Percentiles rank a stretch among this genome's conserved stretches.
Conservation (phyloP, 2,329 filamentous ascomycete species). For the Fusarium sp. region DNA sequence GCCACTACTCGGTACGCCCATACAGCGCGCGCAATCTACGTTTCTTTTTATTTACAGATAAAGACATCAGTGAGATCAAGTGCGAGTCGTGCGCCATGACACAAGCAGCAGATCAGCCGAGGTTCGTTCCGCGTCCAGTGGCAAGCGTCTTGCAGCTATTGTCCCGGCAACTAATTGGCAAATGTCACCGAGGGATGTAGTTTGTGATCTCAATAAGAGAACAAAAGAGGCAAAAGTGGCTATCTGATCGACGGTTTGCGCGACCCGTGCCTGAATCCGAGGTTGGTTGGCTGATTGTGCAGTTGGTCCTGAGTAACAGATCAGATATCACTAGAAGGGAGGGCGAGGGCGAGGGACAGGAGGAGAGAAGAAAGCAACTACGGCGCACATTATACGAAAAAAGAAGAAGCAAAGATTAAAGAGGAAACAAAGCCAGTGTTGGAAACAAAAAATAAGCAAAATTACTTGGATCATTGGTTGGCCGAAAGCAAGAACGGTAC, state of each 20-base stretch:
- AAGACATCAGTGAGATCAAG: neutral
- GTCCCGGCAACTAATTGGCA: slow-evolving; percentile 16
- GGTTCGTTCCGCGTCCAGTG: slow-evolving; percentile 18
- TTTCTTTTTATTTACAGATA: neutral
- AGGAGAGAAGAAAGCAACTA: slow-evolving; percentile 8
- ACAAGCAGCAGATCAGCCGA: slow-evolving; percentile 25
- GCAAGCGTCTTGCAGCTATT: slow-evolving; percentile 5
- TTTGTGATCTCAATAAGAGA: slow-evolving; percentile 1
- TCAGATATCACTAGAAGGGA: slow-evolving; percentile 21
- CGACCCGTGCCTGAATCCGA: neutral
- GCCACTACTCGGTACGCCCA: slow-evolving; percentile 19
- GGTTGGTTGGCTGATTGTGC: too few species aligned
- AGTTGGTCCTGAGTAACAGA: neutral
- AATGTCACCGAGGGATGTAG: neutral
- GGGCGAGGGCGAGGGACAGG: neutral
- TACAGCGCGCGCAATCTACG: too few species aligned
- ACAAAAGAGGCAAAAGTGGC: slow-evolving; percentile 22
- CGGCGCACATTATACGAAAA: neutral
- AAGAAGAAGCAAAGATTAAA: slow-evolving; percentile 24
- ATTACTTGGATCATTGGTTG: neutral
- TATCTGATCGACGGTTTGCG: slow-evolving; percentile 9
- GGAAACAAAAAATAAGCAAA: slow-evolving; percentile 2
- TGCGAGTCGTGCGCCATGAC: slow-evolving; percentile 11
- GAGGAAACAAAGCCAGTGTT: slow-evolving; percentile 19
- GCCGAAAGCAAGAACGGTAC: slow-evolving; percentile 18